Evolutionary conservation across 148 eudicot genomes (phyloP).

Genomic region (Rhododendron molle): DNA sequence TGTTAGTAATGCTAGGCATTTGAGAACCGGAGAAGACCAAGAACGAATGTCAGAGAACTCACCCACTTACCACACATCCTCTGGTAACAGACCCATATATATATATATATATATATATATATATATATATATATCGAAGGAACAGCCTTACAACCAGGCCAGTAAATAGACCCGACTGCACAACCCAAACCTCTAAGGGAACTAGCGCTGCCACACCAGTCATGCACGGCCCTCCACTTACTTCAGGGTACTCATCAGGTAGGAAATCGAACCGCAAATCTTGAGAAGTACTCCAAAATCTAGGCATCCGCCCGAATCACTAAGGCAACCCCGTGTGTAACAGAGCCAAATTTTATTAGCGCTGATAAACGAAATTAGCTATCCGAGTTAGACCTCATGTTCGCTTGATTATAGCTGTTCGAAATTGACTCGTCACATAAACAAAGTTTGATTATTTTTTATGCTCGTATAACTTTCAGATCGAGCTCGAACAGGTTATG

Average conservation of each 20-base stretch:
- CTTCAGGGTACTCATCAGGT: no score
- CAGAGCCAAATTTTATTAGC: neutral
- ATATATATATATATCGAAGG: no score
- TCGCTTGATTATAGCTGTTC: neutral
- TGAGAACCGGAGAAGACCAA: neutral
- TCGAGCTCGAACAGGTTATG: neutral
- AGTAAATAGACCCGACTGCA: no score
- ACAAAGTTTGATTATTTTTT: neutral
- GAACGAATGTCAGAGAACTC: neutral
- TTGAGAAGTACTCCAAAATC: no score
- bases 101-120: no score
- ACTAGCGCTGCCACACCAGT: no score
- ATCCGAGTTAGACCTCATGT: neutral
- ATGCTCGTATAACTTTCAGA: neutral
- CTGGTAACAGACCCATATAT: neutral
- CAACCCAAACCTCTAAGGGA: no score
- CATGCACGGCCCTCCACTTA: neutral
- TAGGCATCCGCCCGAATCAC: no score
- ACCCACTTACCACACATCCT: neutral
- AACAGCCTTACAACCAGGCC: no score
- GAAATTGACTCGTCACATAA: neutral
- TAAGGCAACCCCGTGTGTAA: no score
- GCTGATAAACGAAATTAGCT: neutral
- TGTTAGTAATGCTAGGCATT: neutral
- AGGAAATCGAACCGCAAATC: no score